Conservation (phyloP, 1,284 basidiomycete genomes). For the Heliocybe sulcata region DNA sequence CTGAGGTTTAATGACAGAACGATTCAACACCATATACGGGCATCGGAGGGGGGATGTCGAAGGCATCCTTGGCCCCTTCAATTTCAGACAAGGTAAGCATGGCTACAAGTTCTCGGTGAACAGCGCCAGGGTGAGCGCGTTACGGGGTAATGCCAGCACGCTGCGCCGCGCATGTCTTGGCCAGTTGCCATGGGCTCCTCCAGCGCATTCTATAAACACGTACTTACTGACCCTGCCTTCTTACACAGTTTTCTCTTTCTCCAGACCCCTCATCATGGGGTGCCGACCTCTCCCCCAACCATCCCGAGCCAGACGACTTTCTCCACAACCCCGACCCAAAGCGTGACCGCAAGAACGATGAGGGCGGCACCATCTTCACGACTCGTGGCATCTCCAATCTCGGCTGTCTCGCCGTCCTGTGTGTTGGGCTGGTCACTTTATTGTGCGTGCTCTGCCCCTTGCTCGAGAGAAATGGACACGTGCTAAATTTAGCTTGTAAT, state of each 20-base stretch:
- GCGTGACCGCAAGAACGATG: slow-evolving; percentile 15
- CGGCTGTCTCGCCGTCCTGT: slow-evolving; percentile 30
- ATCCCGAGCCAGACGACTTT: slow-evolving; percentile 21
- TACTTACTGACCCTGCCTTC: not conserved
- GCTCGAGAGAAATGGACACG: not conserved
- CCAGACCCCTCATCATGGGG: slow-evolving; percentile 21
- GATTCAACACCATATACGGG: slow-evolving; percentile 33
- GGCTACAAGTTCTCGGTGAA: no score
- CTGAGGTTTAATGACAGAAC: slow-evolving; percentile 23
- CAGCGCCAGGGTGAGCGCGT: no score
- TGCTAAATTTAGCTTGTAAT: not conserved
- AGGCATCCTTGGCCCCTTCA: slow-evolving; percentile 19
- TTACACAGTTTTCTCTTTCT: slow-evolving; percentile 20
- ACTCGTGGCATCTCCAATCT: slow-evolving; percentile 31
- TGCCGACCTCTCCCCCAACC: slow-evolving; percentile 11
- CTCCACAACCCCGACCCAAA: slow-evolving; percentile 22
- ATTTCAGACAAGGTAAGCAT: slow-evolving; percentile 29
- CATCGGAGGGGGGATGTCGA: slow-evolving; percentile 15
- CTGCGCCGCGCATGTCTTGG: no score
- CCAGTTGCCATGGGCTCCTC: no score
- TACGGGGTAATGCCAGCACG: no score
- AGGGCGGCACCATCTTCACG: slow-evolving; percentile 24
- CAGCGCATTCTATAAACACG: not conserved
- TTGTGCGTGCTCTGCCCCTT: slow-evolving; percentile 12
- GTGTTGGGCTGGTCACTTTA: slow-evolving; percentile 18